Conservation (phyloP, 2,329 filamentous ascomycete species). For the Calonectria leucothoes region DNA sequence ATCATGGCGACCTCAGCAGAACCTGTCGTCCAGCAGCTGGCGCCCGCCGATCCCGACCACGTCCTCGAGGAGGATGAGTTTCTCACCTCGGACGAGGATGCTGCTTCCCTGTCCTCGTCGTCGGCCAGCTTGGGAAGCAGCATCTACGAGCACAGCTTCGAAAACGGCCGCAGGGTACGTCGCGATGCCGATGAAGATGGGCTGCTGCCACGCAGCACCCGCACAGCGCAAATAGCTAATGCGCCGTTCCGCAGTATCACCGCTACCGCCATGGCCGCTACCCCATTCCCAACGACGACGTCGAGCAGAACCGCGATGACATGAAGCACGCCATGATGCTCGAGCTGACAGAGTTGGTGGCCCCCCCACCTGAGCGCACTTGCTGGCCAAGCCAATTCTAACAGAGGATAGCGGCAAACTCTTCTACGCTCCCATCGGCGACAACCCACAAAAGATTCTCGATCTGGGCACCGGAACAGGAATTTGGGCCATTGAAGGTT, state of each 20-base stretch:
- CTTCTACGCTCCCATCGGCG: slow-evolving; percentile 24
- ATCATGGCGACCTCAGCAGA: neutral
- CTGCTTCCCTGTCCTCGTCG: neutral
- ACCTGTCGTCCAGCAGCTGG: neutral
- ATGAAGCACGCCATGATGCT: slow-evolving; percentile 47
- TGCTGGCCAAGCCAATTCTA: neutral
- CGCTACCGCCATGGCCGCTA: slow-evolving; percentile 26
- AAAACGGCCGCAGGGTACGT: slow-evolving; percentile 1
- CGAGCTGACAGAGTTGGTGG: slow-evolving; percentile 36
- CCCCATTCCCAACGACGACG: slow-evolving; percentile 40
- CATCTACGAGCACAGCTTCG: slow-evolving; percentile 7
- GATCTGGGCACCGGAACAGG: slow-evolving; percentile 36
- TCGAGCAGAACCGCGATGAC: slow-evolving; percentile 39
- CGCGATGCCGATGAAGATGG: neutral
- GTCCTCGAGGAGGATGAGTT: neutral
- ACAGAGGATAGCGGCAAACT: slow-evolving; percentile 26
- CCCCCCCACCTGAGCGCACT: accelerated
- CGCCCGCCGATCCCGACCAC: neutral
- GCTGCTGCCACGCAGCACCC: neutral
- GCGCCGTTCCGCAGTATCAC: neutral
- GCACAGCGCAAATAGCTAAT: neutral
- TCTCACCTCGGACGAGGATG: neutral
- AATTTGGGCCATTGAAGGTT: slow-evolving; percentile 37
- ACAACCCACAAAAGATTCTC: slow-evolving; percentile 34
- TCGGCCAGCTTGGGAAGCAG: neutral